A percentile compares a stretch with the other conserved stretches of the same genome.
Conservation (phyloP, 805 yeast genomes). For the Soucietia sequanensis region DNA sequence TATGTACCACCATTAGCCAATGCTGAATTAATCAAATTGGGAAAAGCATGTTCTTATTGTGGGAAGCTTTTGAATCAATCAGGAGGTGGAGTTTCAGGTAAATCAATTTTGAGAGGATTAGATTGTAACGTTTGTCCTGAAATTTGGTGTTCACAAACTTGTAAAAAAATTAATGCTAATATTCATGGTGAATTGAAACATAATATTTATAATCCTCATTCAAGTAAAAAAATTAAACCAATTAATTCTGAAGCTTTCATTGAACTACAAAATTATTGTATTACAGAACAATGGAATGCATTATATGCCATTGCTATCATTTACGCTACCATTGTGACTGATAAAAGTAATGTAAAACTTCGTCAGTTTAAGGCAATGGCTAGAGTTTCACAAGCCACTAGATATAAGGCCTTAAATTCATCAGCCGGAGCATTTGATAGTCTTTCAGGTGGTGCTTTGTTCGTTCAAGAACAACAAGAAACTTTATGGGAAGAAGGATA, state of each 20-base stretch:
- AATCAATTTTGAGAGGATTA: slow-evolving; percentile 44
- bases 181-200: slow-evolving; percentile 61
- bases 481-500: slow-evolving; percentile 60
- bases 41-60: slow-evolving; percentile 73
- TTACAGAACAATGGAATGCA: slow-evolving; percentile 65
- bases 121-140: slow-evolving; percentile 66
- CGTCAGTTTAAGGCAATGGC: slow-evolving; percentile 65
- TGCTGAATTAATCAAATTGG: slow-evolving; percentile 52
- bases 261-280: slow-evolving; percentile 58
- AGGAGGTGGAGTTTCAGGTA: slow-evolving; percentile 21
- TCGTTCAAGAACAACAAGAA: slow-evolving; percentile 56
- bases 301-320: slow-evolving; percentile 63
- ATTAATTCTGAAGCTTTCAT: slow-evolving; percentile 51
- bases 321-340: slow-evolving; percentile 45
- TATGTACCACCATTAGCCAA: slow-evolving; percentile 69
- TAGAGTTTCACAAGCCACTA: slow-evolving; percentile 60
- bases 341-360: slow-evolving; percentile 38
- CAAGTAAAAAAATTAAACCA: slow-evolving; percentile 30
- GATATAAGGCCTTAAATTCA: slow-evolving; percentile 59
- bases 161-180: slow-evolving; percentile 53
- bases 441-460: slow-evolving; percentile 51
- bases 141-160: slow-evolving; percentile 66
- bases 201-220: slow-evolving; percentile 27
- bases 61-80: slow-evolving; percentile 49
- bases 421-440: slow-evolving; percentile 54